phyloP scores from a whole-genome alignment of 176 grass and related monocot genomes.

The Avena atlantica region DNA sequence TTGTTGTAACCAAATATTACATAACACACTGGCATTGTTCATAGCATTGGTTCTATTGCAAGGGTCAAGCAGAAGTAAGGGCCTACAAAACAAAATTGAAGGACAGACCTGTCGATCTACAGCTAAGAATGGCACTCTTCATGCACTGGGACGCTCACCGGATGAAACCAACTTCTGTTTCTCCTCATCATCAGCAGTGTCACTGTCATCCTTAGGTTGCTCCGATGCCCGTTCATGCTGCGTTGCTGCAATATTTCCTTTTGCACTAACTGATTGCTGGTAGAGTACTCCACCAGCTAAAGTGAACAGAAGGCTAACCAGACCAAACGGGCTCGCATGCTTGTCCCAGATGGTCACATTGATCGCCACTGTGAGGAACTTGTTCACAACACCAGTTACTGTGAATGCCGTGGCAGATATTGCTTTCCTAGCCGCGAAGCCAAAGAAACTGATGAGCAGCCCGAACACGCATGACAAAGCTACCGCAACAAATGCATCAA shows the following conservation, averaged over 20 bases:
- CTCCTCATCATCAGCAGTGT: conserved; percentile 49
- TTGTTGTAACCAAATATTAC: background rate
- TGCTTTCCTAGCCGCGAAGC: conserved; percentile 73
- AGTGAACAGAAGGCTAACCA: conserved; percentile 68
- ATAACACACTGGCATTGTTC: background rate
- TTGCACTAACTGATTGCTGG: conserved; percentile 72
- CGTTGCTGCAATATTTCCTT: conserved; percentile 36
- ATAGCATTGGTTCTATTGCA: conserved; percentile 21
- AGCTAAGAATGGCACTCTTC: conserved; percentile 38
- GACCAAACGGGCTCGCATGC: conserved; percentile 53
- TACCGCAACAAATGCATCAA: conserved; percentile 69
- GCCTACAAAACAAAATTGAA: conserved; percentile 29
- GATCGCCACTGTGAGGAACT: conserved; percentile 81
- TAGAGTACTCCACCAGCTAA: conserved; percentile 77
- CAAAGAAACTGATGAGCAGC: conserved; percentile 86
- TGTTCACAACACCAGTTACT: conserved; percentile 84
- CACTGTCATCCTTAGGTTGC: conserved; percentile 27
- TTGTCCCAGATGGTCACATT: conserved; percentile 94
- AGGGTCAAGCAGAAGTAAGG: background rate
- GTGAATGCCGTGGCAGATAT: conserved; percentile 90
- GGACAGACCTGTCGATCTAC: conserved; percentile 31
- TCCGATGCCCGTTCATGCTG: conserved; percentile 14
- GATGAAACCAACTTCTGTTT: conserved; percentile 57
- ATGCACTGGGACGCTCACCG: conserved; percentile 34
- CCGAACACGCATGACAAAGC: conserved; percentile 74